Evolutionary conservation across 1,139 yeast genomes (phyloP).

Genomic region (Nakaseomyces delphensis): DNA sequence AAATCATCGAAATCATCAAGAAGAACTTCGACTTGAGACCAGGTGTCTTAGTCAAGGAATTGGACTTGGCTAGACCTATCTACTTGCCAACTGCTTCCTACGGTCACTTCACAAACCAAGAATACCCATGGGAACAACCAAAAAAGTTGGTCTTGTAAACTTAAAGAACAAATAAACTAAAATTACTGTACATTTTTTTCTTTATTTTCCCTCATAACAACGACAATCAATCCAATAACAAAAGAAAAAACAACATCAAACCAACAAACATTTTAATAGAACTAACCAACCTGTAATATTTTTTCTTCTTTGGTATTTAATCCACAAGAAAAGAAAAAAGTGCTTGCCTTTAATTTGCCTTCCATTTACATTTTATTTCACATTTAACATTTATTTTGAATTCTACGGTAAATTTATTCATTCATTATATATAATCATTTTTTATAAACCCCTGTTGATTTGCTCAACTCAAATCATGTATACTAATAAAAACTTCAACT

Average conservation of each 20-base stretch:
- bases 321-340: background rate
- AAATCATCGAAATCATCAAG: slow-evolving; percentile 80
- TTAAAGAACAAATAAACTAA: slow-evolving; percentile 5
- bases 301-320: background rate
- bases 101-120: slow-evolving; percentile 98
- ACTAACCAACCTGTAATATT: background rate
- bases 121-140: slow-evolving; percentile 95
- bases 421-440: slow-evolving; percentile 5
- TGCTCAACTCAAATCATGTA: slow-evolving; percentile 20
- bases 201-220: background rate
- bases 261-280: background rate
- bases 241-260: background rate
- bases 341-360: background rate
- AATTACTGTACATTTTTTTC: background rate
- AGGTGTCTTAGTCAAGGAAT: slow-evolving; percentile 92
- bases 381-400: slow-evolving; percentile 1
- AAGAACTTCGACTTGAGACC: slow-evolving; percentile 97
- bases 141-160: slow-evolving; percentile 66
- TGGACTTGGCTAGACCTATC: slow-evolving; percentile 95
- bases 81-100: slow-evolving; percentile 96
- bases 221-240: background rate
- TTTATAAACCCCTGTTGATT: slow-evolving; percentile 11
- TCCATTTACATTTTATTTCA: background rate
- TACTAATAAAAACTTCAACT: slow-evolving; percentile 10
- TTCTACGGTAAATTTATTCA: slow-evolving; percentile 5